Base-by-base conservation (phyloP, 768 basidiomycete genomes). In the Russula emetica region DNA sequence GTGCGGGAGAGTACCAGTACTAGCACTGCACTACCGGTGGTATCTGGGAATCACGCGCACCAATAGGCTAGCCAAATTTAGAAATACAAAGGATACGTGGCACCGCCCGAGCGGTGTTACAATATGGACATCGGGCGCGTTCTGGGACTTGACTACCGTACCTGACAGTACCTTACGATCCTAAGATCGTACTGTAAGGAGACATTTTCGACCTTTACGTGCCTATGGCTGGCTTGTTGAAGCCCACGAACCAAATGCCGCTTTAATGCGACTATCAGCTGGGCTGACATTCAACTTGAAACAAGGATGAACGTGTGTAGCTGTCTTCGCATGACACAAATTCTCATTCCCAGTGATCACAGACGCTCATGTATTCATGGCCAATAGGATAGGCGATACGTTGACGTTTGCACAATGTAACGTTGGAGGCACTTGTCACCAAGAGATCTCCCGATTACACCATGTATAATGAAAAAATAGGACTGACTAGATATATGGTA, bases 401-500 rank as follows among this genome's bases (percentile, higher is more conserved):
- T 18, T 16, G 42, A 18, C 42, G 42, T 20, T 42, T 20, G 7
- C 7, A 18, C 14, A 16, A 40, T 16, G 16, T 16, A 11, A n/a
- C n/a, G 22, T 44, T 47, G 50, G n/a, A 14, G 30, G 20, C 16
- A 16, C 38, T 16, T 38, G 38, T 38, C 38, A 38, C 38, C 20
- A 57, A 45, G 42, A 44, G 45, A 45, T 32, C 14, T 5, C 10
- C 50, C 49, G 1, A 26, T 58, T 26, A 52, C 50, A 60, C 13
- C 20, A 38, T 14, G 18, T 32, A 24, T 54, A 20, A 42, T 22
- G 53, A 47, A 5, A 5, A 28, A 52, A 57, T 32, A 60, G 56
- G 55, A 34, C 47, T 61, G 51, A 53, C 42, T 52, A 42, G 34
- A 38, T 28, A 49, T 54, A 38, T 47, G 24, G 42, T 55, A 56